phyloP scores from a whole-genome alignment of 23 red algal genomes.

The Agarophyton chilense region DNA sequence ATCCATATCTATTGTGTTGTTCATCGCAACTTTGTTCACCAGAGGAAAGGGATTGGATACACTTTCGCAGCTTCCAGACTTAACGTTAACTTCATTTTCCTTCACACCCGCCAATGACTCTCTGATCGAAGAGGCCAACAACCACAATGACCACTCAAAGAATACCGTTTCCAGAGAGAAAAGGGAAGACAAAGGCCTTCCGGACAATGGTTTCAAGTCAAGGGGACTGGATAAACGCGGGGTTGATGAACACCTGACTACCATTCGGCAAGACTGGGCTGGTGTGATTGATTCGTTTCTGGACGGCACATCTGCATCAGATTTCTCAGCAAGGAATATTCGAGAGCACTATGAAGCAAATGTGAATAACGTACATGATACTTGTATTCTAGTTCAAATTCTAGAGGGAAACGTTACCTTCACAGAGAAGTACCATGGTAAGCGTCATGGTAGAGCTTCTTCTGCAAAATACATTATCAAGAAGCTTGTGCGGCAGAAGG shows the following conservation, averaged over 20 bases:
- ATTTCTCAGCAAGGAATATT: slow-evolving; percentile 31
- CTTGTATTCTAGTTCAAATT: slow-evolving; percentile 47
- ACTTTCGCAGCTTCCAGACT: not conserved
- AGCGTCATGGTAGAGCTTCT: slow-evolving; percentile 20
- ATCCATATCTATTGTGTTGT: not conserved
- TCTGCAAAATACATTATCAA: slow-evolving; percentile 52
- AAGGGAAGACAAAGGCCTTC: not conserved
- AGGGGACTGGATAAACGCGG: slow-evolving; percentile 19
- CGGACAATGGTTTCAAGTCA: not conserved
- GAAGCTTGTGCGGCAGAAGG: slow-evolving; percentile 45
- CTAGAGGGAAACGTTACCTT: slow-evolving; percentile 42
- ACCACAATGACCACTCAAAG: not conserved
- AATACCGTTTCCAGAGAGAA: not conserved
- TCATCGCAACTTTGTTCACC: not conserved
- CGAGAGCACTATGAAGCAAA: slow-evolving; percentile 25
- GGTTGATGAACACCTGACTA: slow-evolving; percentile 42
- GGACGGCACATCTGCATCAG: not conserved
- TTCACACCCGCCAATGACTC: not conserved
- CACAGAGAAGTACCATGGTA: slow-evolving; percentile 17
- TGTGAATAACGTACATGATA: slow-evolving; percentile 49
- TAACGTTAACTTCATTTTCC: not conserved
- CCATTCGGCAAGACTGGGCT: slow-evolving; percentile 47
- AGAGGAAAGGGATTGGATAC: not conserved
- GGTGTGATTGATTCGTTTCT: slow-evolving; percentile 37
- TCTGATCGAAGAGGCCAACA: not conserved